Evolutionary conservation across 345 rosid species (phyloP).

Genomic region (Dipteronia sinensis): DNA sequence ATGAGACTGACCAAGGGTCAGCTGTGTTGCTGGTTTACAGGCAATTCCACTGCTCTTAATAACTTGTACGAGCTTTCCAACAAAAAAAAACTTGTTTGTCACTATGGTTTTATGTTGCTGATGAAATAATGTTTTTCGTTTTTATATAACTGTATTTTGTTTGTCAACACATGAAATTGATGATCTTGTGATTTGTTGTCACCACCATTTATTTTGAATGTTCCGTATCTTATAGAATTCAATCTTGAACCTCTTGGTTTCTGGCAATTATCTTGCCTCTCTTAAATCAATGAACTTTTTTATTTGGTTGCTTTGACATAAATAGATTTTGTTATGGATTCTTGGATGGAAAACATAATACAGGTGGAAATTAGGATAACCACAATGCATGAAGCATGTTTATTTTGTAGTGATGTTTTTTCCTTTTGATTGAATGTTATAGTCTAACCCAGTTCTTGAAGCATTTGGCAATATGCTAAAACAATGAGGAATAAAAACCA

Average conservation of each 20-base stretch:
- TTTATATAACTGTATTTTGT: background rate
- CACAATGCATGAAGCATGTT: background rate
- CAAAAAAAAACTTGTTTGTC: background rate
- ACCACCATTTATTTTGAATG: background rate
- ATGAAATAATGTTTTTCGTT: background rate
- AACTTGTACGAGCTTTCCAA: no score
- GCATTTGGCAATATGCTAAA: constrained; percentile 98
- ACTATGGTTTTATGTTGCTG: background rate
- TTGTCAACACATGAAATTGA: background rate
- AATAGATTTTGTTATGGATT: no score
- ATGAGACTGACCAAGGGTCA: constrained; percentile 23
- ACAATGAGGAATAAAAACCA: constrained; percentile 93
- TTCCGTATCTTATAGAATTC: background rate
- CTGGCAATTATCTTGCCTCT: no score
- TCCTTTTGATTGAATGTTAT: constrained; percentile 25
- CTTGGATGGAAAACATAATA: background rate
- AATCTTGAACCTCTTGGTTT: background rate
- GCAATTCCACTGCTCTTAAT: constrained; percentile 5
- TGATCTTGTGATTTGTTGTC: background rate
- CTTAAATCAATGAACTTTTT: background rate
- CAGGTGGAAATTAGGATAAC: background rate
- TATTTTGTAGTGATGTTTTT: background rate
- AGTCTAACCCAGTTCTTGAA: constrained; percentile 98
- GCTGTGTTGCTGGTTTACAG: constrained; percentile 32
- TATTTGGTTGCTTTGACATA: background rate